Conservation (phyloP, 768 basidiomycete species). For the Candolleomyces eurysporus region DNA sequence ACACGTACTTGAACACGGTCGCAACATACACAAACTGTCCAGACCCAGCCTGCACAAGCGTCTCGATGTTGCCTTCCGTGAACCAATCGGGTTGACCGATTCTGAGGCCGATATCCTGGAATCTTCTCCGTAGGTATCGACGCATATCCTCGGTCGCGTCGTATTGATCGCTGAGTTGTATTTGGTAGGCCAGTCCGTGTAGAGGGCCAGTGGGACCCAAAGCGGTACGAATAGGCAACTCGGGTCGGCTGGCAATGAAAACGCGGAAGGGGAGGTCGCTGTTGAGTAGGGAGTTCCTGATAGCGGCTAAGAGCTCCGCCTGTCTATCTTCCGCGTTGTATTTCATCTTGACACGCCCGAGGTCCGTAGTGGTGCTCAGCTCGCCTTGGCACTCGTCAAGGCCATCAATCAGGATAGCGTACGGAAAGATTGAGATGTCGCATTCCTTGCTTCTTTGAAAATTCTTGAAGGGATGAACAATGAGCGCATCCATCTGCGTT, state of each 20-base stretch:
- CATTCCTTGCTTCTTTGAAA: too few species aligned
- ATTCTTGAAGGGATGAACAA: too few species aligned
- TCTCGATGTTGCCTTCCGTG: background rate
- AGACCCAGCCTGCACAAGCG: background rate
- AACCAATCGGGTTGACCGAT: background rate
- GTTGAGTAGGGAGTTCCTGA: background rate
- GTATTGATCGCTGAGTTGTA: background rate
- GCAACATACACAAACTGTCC: conserved; percentile 7
- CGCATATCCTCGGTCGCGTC: background rate
- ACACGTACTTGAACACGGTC: background rate
- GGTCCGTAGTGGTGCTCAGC: too few species aligned
- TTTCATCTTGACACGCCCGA: too few species aligned
- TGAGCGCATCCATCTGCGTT: too few species aligned
- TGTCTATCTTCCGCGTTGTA: background rate
- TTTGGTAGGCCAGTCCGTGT: background rate
- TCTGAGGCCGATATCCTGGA: background rate
- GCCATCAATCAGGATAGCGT: too few species aligned
- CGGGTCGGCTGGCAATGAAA: conserved; percentile 5
- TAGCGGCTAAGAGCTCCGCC: background rate
- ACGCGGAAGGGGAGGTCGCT: background rate
- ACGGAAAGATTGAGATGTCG: too few species aligned
- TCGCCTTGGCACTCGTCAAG: too few species aligned
- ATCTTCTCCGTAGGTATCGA: background rate
- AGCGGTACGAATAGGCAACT: background rate
- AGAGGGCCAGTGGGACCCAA: background rate